Evolutionary conservation across 2,329 filamentous ascomycete species (phyloP), one percentile per base, ranked within the genome.

Genomic region (Sarocladiaceae sp.): DNA sequence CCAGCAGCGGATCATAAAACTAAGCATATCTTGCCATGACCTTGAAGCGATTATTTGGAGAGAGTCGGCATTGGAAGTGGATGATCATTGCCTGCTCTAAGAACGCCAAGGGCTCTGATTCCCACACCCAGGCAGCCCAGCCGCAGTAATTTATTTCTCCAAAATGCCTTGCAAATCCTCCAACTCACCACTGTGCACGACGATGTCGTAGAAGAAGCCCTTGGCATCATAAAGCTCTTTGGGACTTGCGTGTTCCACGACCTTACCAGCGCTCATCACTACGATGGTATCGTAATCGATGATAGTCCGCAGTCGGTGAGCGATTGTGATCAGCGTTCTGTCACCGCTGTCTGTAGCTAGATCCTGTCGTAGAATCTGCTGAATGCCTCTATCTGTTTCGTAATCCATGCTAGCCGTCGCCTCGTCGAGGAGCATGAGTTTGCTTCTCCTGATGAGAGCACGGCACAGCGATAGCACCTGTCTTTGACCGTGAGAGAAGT

Each of bases 331-430:
- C n/a, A 85, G 61, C 2, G 82, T 85, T 50, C 79, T 73, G n/a
- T 79, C 67, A 49, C 86, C 85, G 34, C 69, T 75, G n/a, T n/a
- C n/a, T n/a, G n/a, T n/a, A n/a, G n/a, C n/a, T n/a, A n/a, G n/a
- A n/a, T n/a, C n/a, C n/a, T n/a, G n/a, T n/a, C n/a, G n/a, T n/a
- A n/a, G n/a, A n/a, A n/a, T n/a, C 3, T 74, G 68, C 60, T 86
- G 82, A 52, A 86, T 86, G n/a, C 83, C 67, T 2, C 69, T 65
- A 57, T 87, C 83, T 0, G 83, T 86, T 41, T 70, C 67, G 74
- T 83, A 82, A 57, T 86, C 83, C 1, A 87, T 80, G 0, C 82
- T 81, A 4, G 73, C 78, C 0, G 83, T 87, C 0, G 83, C 83
- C 63, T 87, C 83, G 56, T 88, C 83, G 2, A 47, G 24, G 5